Base-by-base conservation (phyloP, 1,284 basidiomycete genomes). In the Rhodotorula mucilaginosa region DNA sequence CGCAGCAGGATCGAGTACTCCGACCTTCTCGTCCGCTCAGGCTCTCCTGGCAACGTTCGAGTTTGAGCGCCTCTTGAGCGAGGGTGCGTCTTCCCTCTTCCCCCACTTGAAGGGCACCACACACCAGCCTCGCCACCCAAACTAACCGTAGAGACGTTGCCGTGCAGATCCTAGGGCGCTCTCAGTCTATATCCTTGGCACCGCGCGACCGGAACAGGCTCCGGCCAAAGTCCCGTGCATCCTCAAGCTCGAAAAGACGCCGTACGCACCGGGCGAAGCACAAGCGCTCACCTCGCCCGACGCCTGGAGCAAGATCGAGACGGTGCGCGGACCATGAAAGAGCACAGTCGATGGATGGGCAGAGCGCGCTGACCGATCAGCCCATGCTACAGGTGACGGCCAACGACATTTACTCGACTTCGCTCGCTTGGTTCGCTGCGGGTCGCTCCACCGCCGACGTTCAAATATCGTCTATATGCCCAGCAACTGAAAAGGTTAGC, bases 211-310 rank as follows among this genome's bases (percentile, higher is more conserved):
- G 18, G 74, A 78, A 31, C 68, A 78, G 46, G 84, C 77, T 7
- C 68, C 76, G 23, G 70, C 79, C 19, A 75, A 73, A 34, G 73
- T 78, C 6, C 82, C 82, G 3, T 85, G 87, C 0, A 88, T 90
- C 65, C 75, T 90, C 21, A 86, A 87, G 51, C 79, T 89, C 48
- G 86, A 88, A 76, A 86, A 86, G 76, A 86, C 86, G 0, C 82
- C 85, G 0, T 82, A 90, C 49, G 80, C 84, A 2, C 72, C 81
- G 1, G 69, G 34, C 8, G 73, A 73, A 34, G 63, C 74, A 18
- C 79, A 80, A n/a, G 61, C 79, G 16, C 61, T 77, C n/a, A 62
- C 76, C 4, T 26, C 58, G 4, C 3, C 26, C 0, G 56, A 44
- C 8, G 64, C 62, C 2, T 76, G 74, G 74, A 64, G 58, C 46